These are phyloP conservation scores for Protomyces gravidus DNA, from an alignment of 1,139 yeast genomes.

Conservation along the genomic window DNA sequence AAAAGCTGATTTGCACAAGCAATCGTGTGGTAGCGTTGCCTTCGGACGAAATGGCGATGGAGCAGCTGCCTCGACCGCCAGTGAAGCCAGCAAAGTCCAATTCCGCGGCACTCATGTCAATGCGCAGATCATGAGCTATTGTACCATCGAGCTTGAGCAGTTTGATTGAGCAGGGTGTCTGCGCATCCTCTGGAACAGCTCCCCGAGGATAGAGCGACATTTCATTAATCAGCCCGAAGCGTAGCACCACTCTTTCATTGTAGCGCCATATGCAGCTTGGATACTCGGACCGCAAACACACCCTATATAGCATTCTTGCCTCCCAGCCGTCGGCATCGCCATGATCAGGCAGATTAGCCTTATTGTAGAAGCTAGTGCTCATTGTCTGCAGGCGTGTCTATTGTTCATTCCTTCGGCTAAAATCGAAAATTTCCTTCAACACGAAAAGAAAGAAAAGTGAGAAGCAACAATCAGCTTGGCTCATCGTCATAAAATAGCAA, in stretches of 20 bases:
- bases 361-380: conserved; percentile 3
- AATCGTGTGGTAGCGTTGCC: not conserved
- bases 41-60: not conserved
- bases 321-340: conserved; percentile 20
- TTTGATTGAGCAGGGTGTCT: not conserved
- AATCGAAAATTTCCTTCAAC: not conserved
- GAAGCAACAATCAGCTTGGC: no score
- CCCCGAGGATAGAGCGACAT: conserved; percentile 33
- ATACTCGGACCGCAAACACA: conserved; percentile 11
- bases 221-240: conserved; percentile 32
- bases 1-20: not conserved
- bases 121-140: not conserved
- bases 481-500: no score
- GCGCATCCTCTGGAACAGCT: not conserved
- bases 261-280: conserved; percentile 17
- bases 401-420: not conserved
- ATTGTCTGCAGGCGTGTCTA: not conserved
- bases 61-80: conserved; percentile 8
- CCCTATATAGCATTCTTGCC: conserved; percentile 18
- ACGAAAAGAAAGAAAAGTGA: not conserved
- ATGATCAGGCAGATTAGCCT: not conserved
- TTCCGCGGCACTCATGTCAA: not conserved
- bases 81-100: not conserved
- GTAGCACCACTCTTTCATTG: conserved; percentile 5
- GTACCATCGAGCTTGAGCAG: not conserved